Evolutionary conservation across 805 yeast species (phyloP), one percentile per base, ranked within the genome.

Genomic region (Brettanomyces nanus): DNA sequence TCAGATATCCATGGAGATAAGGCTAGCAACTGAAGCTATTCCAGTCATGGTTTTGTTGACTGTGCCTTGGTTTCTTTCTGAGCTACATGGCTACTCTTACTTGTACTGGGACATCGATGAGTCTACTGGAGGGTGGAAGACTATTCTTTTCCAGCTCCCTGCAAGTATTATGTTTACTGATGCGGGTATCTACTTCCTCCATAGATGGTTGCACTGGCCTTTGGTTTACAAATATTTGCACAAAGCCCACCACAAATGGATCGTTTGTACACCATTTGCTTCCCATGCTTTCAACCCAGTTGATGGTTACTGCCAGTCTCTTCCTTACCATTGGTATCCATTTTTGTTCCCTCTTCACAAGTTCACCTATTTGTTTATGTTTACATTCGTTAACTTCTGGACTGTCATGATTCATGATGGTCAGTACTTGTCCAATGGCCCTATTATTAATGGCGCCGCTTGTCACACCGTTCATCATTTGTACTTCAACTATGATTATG

Each of bases 211-310:
- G 54, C 98, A 92, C 61, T 86, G 92, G 85, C 97, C 96, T 18
- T 49, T 69, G 14, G 80, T 92, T 29, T 92, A 92, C 75, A 89
- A 82, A 67, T 60, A 53, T 19, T 66, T 92, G 45, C 98, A 92
- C 68, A 92, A 92, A 66, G 97, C 97, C 10, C 98, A 92, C 63
- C 98, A 92, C 73, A 92, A 92, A 66, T 92, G 98, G 98, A 77
- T 92, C 49, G 96, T 92, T 29, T 90, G 97, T 44, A 90, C 98
- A 7, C 98, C 98, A 31, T 92, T 82, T 65, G 98, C 98, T 1
- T 85, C 95, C 6, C 97, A 89, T 56, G 97, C 97, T 19, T 92
- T 92, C 86, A 95, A 92, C 62, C 97, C 98, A 11, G 83, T 92
- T 37, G 98, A 92, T 53, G 98, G 98, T 28, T 92, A 84, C 67